These are phyloP conservation scores for Cryptosporidium xiaoi DNA, from an alignment of 169 alveolate genomes.

Conservation along the genomic window DNA sequence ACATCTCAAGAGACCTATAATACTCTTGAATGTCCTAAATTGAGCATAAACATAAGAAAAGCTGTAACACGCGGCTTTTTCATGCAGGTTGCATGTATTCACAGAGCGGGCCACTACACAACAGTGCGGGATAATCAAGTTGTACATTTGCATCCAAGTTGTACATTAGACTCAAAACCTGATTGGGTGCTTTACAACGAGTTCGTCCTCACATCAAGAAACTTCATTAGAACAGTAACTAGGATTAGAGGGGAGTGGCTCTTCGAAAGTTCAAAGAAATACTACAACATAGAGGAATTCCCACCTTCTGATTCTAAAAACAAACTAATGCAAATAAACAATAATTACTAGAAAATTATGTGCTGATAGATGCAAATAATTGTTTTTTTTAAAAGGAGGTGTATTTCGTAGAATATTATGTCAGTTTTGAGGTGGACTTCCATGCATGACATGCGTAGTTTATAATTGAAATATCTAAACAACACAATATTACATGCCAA, in stretches of 20 bases:
- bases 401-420: no score
- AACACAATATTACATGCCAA: no score
- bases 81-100: conserved; percentile 92
- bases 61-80: conserved; percentile 92
- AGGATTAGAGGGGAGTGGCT: conserved; percentile 92
- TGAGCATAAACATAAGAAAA: conserved; percentile 80
- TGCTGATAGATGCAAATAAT: no score
- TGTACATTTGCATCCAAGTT: conserved; percentile 98
- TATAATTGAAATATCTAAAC: no score
- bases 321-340: conserved; percentile 73
- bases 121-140: conserved; percentile 95
- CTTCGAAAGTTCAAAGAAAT: conserved; percentile 89
- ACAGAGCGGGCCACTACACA: conserved; percentile 91
- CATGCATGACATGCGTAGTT: no score
- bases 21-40: conserved; percentile 40
- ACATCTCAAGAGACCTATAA: conserved; percentile 4
- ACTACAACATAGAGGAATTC: conserved; percentile 87
- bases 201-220: conserved; percentile 96
- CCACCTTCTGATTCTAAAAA: conserved; percentile 84
- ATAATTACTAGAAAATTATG: not conserved
- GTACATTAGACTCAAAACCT: conserved; percentile 93
- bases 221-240: conserved; percentile 95
- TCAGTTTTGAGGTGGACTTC: no score
- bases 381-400: no score
- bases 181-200: conserved; percentile 97